Conservation (phyloP, 768 basidiomycete genomes). For the Podaxis mareebaensis region DNA sequence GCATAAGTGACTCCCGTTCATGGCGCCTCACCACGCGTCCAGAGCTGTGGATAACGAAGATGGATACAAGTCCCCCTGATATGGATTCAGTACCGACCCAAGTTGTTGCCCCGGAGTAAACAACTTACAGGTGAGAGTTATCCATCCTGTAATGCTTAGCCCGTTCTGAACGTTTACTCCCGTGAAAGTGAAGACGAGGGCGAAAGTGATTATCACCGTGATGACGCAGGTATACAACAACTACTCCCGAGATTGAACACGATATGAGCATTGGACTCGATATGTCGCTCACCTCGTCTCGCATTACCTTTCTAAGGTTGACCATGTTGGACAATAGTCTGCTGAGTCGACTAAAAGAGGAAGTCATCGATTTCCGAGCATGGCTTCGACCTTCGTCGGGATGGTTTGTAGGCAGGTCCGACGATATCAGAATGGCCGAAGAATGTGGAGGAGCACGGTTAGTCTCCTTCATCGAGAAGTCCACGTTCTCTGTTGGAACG, state of each 20-base stretch:
- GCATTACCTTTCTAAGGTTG: slow-evolving; percentile 56
- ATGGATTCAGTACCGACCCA: slow-evolving; percentile 14
- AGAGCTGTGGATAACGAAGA: slow-evolving; percentile 60
- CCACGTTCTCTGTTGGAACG: background rate
- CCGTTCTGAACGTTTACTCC: slow-evolving; percentile 48
- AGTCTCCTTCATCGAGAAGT: background rate
- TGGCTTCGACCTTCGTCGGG: slow-evolving; percentile 12
- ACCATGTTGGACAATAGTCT: slow-evolving; percentile 53
- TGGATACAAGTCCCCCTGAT: slow-evolving; percentile 56
- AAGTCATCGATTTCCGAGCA: slow-evolving; percentile 23
- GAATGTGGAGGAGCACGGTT: background rate
- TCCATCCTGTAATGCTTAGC: slow-evolving; percentile 51
- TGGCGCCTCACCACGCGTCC: slow-evolving; percentile 60
- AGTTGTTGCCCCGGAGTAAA: background rate
- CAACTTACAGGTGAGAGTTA: slow-evolving; percentile 53
- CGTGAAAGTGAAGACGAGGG: slow-evolving; percentile 49
- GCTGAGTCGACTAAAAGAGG: slow-evolving; percentile 40
- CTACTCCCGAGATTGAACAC: slow-evolving; percentile 28
- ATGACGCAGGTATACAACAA: slow-evolving; percentile 57
- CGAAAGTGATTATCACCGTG: slow-evolving; percentile 46
- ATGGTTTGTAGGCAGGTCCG: background rate
- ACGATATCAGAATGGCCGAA: slow-evolving; percentile 1
- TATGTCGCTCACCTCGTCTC: slow-evolving; percentile 54
- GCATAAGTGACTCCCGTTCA: slow-evolving; percentile 55
- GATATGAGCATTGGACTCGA: background rate